Evolutionary conservation across 768 basidiomycete species (phyloP).

Genomic region (Termitomyces sp.): DNA sequence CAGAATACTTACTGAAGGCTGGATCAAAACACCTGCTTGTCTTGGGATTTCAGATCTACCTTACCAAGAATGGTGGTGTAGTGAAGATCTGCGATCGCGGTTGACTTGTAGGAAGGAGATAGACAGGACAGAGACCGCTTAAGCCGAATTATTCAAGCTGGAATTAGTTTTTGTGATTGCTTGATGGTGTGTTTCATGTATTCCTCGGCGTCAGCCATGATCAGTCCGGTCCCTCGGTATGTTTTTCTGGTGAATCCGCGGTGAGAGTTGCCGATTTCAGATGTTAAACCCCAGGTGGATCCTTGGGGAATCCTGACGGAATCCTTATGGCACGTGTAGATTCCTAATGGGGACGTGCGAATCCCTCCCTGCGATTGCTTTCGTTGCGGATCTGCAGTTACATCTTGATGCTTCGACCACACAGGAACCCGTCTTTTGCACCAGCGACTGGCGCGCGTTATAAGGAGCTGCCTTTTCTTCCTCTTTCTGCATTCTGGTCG

Average conservation of each 20-base stretch:
- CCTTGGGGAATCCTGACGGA: neutral
- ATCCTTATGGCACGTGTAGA: conserved; percentile 11
- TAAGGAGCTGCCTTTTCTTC: conserved; percentile 20
- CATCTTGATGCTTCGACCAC: conserved; percentile 20
- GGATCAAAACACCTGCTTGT: neutral
- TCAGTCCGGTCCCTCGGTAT: conserved; percentile 1
- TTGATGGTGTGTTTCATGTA: neutral
- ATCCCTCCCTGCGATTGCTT: conserved; percentile 14
- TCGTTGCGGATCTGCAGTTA: conserved; percentile 29
- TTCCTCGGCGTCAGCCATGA: neutral
- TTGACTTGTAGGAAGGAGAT: neutral
- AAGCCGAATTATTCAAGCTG: neutral
- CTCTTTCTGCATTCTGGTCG: conserved; percentile 22
- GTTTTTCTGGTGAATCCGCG: conserved; percentile 8
- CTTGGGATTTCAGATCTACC: neutral
- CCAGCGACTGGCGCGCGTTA: conserved; percentile 16
- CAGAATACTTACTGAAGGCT: neutral
- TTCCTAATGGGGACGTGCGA: conserved; percentile 14
- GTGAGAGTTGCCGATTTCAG: neutral
- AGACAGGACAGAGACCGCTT: neutral
- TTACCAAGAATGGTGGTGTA: neutral
- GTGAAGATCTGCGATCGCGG: neutral
- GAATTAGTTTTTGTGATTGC: neutral
- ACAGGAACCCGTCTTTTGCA: conserved; percentile 23
- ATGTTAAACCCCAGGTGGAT: neutral